phyloP scores from a whole-genome alignment of 129 eudicot genomes.

The Artemisia annua region DNA sequence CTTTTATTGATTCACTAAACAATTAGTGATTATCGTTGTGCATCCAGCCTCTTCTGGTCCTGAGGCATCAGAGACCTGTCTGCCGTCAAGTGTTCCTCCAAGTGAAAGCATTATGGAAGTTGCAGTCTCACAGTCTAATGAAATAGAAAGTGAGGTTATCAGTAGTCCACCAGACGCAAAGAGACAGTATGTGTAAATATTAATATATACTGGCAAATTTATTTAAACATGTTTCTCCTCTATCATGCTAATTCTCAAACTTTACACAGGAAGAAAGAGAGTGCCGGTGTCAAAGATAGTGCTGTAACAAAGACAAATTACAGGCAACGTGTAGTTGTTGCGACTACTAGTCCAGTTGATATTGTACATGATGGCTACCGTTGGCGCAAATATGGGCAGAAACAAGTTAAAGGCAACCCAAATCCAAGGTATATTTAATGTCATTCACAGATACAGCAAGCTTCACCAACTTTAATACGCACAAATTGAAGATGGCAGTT shows the following conservation, averaged over 20 bases:
- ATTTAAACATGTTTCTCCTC: background rate
- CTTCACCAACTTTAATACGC: background rate
- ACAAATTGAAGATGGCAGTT: background rate
- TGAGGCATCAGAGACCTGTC: constrained; percentile 6
- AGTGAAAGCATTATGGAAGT: constrained; percentile 23
- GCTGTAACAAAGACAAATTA: constrained; percentile 39
- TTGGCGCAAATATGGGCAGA: constrained; percentile 92
- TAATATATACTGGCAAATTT: background rate
- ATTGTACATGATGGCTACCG: constrained; percentile 78
- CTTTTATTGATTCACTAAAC: constrained; percentile 25
- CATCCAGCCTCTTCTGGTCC: constrained; percentile 28
- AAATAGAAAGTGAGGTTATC: constrained; percentile 32
- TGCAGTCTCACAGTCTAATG: constrained; percentile 37
- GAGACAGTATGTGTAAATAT: constrained; percentile 52
- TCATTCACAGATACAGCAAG: constrained; percentile 10
- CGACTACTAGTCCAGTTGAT: constrained; percentile 71
- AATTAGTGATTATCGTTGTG: constrained; percentile 28
- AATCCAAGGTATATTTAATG: constrained; percentile 59
- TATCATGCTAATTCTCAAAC: constrained; percentile 13
- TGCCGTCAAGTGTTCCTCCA: constrained; percentile 9
- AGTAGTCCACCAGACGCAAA: constrained; percentile 43
- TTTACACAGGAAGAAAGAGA: constrained; percentile 59
- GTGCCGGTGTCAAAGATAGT: constrained; percentile 26
- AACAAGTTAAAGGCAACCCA: constrained; percentile 70
- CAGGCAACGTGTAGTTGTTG: constrained; percentile 57